Percentiles rank a stretch among this genome's conserved stretches.
Conservation (phyloP, 768 basidiomycete species). For the Macrocybe gigantea region DNA sequence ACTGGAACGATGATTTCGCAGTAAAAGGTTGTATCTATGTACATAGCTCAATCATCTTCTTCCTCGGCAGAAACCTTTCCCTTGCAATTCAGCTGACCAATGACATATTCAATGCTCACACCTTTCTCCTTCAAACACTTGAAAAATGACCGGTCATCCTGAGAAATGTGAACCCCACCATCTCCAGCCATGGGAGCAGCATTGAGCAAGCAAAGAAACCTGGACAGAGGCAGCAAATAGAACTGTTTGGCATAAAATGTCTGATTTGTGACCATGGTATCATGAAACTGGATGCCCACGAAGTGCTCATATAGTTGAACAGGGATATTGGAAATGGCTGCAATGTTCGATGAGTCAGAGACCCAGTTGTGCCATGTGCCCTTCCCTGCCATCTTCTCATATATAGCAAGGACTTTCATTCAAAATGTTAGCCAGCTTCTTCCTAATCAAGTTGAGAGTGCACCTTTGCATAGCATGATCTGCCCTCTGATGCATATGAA, state of each 20-base stretch:
- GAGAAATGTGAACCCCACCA: not conserved
- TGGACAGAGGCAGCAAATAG: slow-evolving; percentile 6
- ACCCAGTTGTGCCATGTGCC: not conserved
- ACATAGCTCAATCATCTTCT: no score
- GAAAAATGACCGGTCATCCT: not conserved
- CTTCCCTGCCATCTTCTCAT: slow-evolving; percentile 5
- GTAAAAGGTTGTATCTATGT: no score
- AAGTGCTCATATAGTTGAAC: slow-evolving; percentile 12
- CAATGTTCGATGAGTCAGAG: slow-evolving; percentile 6
- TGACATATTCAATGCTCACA: no score
- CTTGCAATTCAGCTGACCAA: no score
- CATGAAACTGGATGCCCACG: slow-evolving; percentile 6
- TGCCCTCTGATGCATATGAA: no score
- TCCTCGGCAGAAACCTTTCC: no score
- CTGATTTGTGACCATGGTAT: slow-evolving; percentile 6
- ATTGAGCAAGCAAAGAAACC: slow-evolving; percentile 7
- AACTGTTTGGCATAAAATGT: slow-evolving; percentile 6
- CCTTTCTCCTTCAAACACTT: slow-evolving; percentile 1
- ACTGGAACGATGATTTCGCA: no score
- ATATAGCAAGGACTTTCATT: slow-evolving; percentile 4
- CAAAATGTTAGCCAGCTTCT: no score
- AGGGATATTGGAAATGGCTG: slow-evolving; percentile 8
- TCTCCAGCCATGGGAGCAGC: not conserved
- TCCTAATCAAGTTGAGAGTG: no score
- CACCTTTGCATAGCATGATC: no score